A percentile compares a stretch with the other conserved stretches of the same genome.
Conservation (phyloP, 305 asterid species). For the Fraxinus paxiana region DNA sequence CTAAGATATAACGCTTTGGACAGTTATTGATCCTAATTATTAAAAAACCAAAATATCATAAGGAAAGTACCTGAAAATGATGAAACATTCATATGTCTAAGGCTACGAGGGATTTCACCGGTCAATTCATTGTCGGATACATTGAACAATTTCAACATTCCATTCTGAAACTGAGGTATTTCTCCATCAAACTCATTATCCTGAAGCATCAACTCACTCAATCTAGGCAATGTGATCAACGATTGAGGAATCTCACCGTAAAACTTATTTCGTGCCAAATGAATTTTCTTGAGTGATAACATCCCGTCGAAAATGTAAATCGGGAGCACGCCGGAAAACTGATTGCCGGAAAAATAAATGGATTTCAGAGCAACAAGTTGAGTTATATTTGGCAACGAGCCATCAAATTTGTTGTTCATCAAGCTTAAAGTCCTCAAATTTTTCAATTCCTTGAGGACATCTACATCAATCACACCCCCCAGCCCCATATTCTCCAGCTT, state of each 20-base stretch:
- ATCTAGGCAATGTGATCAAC: slow-evolving; percentile 33
- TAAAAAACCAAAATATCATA: background rate
- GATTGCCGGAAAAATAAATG: slow-evolving; percentile 39
- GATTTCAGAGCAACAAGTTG: slow-evolving; percentile 26
- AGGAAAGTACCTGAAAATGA: slow-evolving; percentile 39
- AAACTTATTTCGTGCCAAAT: slow-evolving; percentile 42
- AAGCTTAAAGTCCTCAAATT: slow-evolving; percentile 41
- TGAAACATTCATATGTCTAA: slow-evolving; percentile 29
- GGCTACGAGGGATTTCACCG: slow-evolving; percentile 52
- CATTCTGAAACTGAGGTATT: slow-evolving; percentile 40
- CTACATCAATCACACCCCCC: slow-evolving; percentile 47
- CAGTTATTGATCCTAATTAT: background rate
- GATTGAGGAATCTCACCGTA: slow-evolving; percentile 53
- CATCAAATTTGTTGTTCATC: slow-evolving; percentile 44
- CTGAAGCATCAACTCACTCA: slow-evolving; percentile 45
- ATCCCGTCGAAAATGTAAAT: slow-evolving; percentile 35
- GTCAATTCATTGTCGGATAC: slow-evolving; percentile 40
- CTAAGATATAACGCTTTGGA: background rate
- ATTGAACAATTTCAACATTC: slow-evolving; percentile 27
- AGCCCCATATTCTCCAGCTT: slow-evolving; percentile 47
- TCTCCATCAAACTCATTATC: slow-evolving; percentile 47
- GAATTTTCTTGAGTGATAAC: slow-evolving; percentile 44
- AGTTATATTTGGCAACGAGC: slow-evolving; percentile 42
- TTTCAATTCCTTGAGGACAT: slow-evolving; percentile 35
- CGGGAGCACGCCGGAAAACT: slow-evolving; percentile 42